Base-by-base conservation (phyloP, 2,329 filamentous ascomycete species). In the Phialophora verrucosa region DNA sequence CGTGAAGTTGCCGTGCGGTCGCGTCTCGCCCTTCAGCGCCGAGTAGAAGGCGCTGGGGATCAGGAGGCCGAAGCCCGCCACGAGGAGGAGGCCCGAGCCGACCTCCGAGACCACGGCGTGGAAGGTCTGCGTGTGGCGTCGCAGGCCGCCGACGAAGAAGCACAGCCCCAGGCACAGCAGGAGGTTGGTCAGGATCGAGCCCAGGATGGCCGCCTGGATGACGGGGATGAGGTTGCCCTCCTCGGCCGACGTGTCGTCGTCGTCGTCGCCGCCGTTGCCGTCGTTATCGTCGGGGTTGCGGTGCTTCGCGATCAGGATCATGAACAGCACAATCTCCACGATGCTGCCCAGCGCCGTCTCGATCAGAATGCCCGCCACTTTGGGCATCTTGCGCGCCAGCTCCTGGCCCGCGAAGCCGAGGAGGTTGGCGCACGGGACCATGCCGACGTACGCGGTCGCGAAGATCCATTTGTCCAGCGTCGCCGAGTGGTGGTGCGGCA, bases 301-400 rank as follows among this genome's bases (percentile, higher is more conserved):
- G 14, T 42, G 35, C 35, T 42, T 42, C 14, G 58, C 59, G 54
- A 95, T 83, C 53, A 96, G 80, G 2, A 93, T 85, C 82, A 94
- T 89, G 78, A 96, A 95, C 35, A 96, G 80, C 57, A 96, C 86
- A 64, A 96, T 89, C 75, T 96, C 92, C 61, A 95, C 91, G 10
- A 93, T 79, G 0, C 90, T 91, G 2, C 90, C 91, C 60, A 93
- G 77, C 0, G 82, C 82, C 1, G 83, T 85, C 72, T 87, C 85
- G 12, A 85, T 68, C 53, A 82, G 65, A 5, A 79, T 73, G 23
- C 78, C 77, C 57, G 88, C 78, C 8, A 92, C 90, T 73, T 91
- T 91, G 35, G 90, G 90, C 64, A 94, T 78, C 78, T 94, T 94
- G 67, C 88, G 85, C 0, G 90, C 87, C 65, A 92, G 78, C 74